A percentile compares a stretch with the other conserved stretches of the same genome.
Evolutionary conservation across 2,329 filamentous ascomycete species (phyloP).

Genomic region (Calonectria montana): DNA sequence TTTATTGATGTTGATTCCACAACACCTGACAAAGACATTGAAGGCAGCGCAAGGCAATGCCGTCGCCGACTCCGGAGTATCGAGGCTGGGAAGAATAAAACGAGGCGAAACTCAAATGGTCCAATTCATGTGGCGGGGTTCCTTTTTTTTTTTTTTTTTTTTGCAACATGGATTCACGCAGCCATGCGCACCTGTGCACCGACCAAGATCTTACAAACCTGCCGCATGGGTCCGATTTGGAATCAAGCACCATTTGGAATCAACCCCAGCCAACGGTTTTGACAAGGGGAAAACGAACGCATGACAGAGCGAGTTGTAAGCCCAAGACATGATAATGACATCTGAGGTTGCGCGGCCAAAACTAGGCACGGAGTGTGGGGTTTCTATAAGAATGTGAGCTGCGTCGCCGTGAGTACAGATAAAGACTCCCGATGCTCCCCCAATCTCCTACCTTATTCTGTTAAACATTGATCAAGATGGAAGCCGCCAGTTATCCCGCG

Average conservation of each 20-base stretch:
- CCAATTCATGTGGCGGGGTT: neutral
- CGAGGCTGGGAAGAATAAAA: neutral
- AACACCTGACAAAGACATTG: neutral
- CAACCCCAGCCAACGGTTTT: neutral
- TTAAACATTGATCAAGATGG: neutral
- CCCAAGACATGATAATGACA: neutral
- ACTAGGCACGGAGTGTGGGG: conserved; percentile 1
- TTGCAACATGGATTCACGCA: neutral
- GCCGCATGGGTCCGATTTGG: neutral
- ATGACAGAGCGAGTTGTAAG: neutral
- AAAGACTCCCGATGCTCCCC: conserved; percentile 10
- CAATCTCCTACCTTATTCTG: neutral
- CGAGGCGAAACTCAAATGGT: conserved; percentile 5
- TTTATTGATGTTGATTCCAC: neutral
- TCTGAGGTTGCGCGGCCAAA: neutral
- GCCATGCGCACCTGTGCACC: neutral
- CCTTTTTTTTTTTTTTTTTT: neutral
- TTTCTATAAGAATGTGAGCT: neutral
- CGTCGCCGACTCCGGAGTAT: neutral
- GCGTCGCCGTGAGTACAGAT: conserved; percentile 6
- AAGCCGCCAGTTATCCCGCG: neutral
- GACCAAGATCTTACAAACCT: neutral
- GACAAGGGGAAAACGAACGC: neutral
- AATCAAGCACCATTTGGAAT: conserved; percentile 16
- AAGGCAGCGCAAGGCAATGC: neutral